Evolutionary conservation across 345 rosid genomes (phyloP).

Genomic region (Brassica nigra): DNA sequence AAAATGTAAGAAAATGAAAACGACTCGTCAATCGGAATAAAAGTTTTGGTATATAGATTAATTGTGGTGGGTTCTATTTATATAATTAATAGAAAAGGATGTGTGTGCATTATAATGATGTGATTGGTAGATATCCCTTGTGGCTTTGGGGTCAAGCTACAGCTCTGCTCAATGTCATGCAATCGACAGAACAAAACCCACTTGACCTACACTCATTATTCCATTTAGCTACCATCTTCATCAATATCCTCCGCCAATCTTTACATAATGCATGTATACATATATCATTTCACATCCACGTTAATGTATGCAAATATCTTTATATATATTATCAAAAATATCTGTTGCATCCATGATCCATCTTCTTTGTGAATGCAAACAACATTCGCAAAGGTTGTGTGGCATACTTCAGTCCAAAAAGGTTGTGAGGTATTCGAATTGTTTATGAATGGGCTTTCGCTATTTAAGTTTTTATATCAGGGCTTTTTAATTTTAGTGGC

Average conservation of each 20-base stretch:
- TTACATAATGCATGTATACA: not conserved
- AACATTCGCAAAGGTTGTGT: not conserved
- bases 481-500: not conserved
- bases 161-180: constrained; percentile 31
- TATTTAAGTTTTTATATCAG: not conserved
- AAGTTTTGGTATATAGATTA: not conserved
- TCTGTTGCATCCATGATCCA: constrained; percentile 3
- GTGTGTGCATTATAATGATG: constrained; percentile 2
- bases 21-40: constrained; percentile 14
- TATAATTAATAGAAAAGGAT: constrained; percentile 3
- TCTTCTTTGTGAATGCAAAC: not conserved
- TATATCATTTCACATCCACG: not conserved
- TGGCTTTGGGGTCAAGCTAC: constrained; percentile 38
- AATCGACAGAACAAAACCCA: constrained; percentile 29
- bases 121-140: constrained; percentile 22
- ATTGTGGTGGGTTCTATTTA: not conserved
- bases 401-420: not conserved
- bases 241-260: constrained; percentile 11
- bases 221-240: constrained; percentile 18
- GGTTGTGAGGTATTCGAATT: not conserved
- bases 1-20: constrained; percentile 3
- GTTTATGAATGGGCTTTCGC: not conserved
- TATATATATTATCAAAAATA: not conserved
- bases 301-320: not conserved
- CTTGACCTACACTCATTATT: constrained; percentile 30